Evolutionary conservation across 2,329 filamentous ascomycete genomes (phyloP), one percentile per base, ranked within the genome.

Genomic region (Hypoxylon sp.): DNA sequence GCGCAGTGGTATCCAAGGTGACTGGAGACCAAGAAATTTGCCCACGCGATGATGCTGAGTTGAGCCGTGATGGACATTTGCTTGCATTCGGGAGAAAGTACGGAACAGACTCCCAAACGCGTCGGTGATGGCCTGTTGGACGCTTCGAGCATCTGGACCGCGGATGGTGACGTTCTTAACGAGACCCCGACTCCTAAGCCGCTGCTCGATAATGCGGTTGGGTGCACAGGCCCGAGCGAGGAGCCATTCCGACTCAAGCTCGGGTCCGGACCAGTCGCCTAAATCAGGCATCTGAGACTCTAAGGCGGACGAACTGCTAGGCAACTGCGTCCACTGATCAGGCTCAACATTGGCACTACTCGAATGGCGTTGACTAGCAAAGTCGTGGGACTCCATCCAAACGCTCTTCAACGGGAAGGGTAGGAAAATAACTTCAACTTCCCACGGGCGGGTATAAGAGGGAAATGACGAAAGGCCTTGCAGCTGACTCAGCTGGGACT

Each of bases 171-270:
- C 82, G 1, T 84, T 88, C 73, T 88, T 89, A 44, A 95, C 85
- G 8, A 95, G 83, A 0, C 92, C 92, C 61, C 92, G 87, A 75
- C 92, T 95, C 67, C 85, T 86, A n/a, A 95, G 84, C n/a, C 92
- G 86, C 77, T 89, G 86, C 74, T 92, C 91, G 37, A 92, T 85
- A 13, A 87, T 79, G 51, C 89, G 88, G 35, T 87, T 87, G 2
- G 87, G 84, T 2, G 87, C 86, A 75, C 89, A 94, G 1, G 91
- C 92, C 72, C 89, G 90, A 1, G 92, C 89, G 46, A 90, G 83
- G 22, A 94, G 81, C 88, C 90, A 91, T 20, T 89, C 88, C 14
- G 84, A 84, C 27, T 85, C 83, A 53, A 79, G 77, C 8, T 82
- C 82, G 1, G 83, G 78, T 3, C 79, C 79, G 5, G 79, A 78